Evolutionary conservation across 108 stramenopile genomes (phyloP).

Genomic region (Pseudonitzschia multistriata): DNA sequence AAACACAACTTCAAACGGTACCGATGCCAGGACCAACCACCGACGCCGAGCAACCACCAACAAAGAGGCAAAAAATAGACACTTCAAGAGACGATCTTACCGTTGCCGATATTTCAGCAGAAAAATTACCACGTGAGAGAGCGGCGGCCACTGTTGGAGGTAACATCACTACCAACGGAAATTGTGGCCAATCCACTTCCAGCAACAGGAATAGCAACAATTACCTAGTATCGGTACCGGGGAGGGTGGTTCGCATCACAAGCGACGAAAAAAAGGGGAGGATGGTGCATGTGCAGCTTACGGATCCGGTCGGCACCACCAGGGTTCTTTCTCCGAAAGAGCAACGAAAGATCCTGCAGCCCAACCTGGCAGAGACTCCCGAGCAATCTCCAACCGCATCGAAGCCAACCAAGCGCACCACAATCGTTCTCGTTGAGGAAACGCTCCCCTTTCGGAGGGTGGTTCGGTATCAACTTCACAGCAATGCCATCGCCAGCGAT

Average conservation of each 20-base stretch:
- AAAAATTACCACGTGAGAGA: too few species aligned
- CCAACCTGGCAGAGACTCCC: not conserved
- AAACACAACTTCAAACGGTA: not conserved
- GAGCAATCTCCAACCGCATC: not conserved
- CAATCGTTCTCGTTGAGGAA: slow-evolving; percentile 8
- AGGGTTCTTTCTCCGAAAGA: slow-evolving; percentile 4
- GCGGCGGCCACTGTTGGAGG: too few species aligned
- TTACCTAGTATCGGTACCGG: not conserved
- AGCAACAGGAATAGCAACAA: not conserved
- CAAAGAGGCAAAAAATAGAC: too few species aligned
- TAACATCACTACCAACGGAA: too few species aligned
- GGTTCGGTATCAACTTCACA: not conserved
- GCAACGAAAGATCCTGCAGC: not conserved
- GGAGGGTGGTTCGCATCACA: slow-evolving; percentile 1
- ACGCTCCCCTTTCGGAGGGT: slow-evolving; percentile 16
- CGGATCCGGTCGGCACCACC: not conserved
- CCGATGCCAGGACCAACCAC: not conserved
- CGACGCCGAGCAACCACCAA: not conserved
- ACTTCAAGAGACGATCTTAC: too few species aligned
- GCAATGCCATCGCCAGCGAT: slow-evolving; percentile 25
- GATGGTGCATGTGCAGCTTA: not conserved
- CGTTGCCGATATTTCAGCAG: too few species aligned
- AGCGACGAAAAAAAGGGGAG: not conserved
- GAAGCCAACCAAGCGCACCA: not conserved
- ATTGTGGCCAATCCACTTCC: not conserved